Evolutionary conservation across 1,284 basidiomycete species (phyloP).

Genomic region (Phenoliferia sp.): DNA sequence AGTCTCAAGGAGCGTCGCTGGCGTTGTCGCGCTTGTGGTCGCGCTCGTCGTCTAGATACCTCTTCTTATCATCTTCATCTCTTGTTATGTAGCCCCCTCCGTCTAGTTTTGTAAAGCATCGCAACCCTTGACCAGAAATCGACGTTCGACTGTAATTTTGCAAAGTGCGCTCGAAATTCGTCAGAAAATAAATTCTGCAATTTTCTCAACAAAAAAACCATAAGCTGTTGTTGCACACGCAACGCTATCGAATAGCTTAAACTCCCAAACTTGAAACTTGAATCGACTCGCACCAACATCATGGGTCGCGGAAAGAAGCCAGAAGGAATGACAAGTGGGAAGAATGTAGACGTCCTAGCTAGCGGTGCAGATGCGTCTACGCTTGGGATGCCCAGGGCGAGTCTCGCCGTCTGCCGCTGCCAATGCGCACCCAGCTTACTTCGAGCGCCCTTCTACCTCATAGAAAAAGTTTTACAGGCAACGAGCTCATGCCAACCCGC

Average conservation of each 20-base stretch:
- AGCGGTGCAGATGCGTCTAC: conserved; percentile 10
- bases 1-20: not conserved
- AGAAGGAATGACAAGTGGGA: not conserved
- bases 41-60: not conserved
- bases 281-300: not conserved
- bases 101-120: not conserved
- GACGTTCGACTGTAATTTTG: not conserved
- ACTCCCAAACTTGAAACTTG: too few relatives aligned
- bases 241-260: too few relatives aligned
- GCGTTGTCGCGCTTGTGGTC: not conserved
- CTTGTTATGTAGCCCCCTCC: not conserved
- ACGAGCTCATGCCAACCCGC: conserved; percentile 95
- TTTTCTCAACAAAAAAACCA: too few relatives aligned
- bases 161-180: too few relatives aligned
- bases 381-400: conserved; percentile 21
- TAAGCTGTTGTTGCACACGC: too few relatives aligned
- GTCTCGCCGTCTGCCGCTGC: not conserved
- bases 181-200: too few relatives aligned
- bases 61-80: not conserved
- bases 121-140: not conserved
- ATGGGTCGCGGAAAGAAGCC: not conserved
- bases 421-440: not conserved
- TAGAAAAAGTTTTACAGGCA: conserved; percentile 76
- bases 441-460: too few relatives aligned
- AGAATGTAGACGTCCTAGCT: not conserved